Evolutionary conservation across 305 asterid genomes (phyloP).

Genomic region (Solanum hybrid): DNA sequence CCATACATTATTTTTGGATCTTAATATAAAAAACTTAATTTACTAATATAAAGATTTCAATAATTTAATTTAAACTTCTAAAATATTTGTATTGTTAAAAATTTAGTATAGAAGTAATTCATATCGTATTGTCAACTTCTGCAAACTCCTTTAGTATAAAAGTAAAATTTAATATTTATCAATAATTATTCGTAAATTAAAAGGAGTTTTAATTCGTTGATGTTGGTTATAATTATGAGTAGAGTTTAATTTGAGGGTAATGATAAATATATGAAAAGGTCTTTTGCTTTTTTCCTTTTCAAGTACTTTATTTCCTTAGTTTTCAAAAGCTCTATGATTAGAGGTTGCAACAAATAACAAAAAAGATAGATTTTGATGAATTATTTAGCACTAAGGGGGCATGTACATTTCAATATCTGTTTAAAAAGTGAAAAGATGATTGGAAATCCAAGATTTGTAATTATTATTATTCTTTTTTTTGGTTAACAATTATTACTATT

Average conservation of each 20-base stretch:
- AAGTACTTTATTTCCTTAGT: not conserved
- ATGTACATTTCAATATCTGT: not conserved
- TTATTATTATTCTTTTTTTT: not conserved
- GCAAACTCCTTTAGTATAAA: not conserved
- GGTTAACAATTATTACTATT: not conserved
- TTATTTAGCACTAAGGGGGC: conserved; percentile 1
- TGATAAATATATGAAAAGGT: not conserved
- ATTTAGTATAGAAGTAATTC: not conserved
- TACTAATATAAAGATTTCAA: not conserved
- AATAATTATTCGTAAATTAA: not conserved
- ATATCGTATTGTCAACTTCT: not conserved
- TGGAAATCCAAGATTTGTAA: not conserved
- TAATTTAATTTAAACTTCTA: not conserved
- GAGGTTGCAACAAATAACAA: conserved; percentile 1
- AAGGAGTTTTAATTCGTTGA: not conserved
- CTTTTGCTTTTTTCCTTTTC: not conserved
- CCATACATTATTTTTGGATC: not conserved
- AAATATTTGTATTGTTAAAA: not conserved
- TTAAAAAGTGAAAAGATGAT: not conserved
- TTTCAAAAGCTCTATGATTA: conserved; percentile 4
- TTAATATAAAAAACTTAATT: not conserved
- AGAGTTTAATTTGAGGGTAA: not conserved
- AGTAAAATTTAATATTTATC: not conserved
- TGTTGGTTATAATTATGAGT: not conserved
- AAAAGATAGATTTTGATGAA: not conserved